Base-by-base conservation (phyloP, 163 green algal species). In the Prototheca wickerhamii region DNA sequence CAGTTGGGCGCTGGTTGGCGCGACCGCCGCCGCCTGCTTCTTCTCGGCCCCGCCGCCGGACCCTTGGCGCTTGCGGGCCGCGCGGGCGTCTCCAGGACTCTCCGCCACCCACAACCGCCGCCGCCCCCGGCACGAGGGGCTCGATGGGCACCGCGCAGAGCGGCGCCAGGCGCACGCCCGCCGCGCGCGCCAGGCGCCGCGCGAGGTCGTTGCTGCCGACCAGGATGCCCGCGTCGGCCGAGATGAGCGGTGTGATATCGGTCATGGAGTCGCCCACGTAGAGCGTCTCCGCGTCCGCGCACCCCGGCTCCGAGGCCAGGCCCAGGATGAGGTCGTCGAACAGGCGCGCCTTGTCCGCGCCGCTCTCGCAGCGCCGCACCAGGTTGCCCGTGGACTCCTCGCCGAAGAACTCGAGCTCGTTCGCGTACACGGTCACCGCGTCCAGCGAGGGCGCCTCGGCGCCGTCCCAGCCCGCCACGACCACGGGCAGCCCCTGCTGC, bases 191-290 rank as follows among this genome's bases (percentile, higher is more conserved):
- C 25, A 89, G 77, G 10, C 65, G 69, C 23, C 73, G 75, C 53
- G 93, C 73, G 20, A 74, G 44, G 30, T 64, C 56, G 70, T 89
- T 90, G 30, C 65, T 25, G 30, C 84, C 82, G n/a, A 95, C 58
- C 28, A 94, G 61, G 37, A 93, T 84, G 42, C 84, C 85, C 15
- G 85, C 63, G 56, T 93, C 81, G 18, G 86, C 84, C 12, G 67
- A 59, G 17, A 94, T 75, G 57, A 94, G 67, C 7, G 88, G 60
- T 12, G 60, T 61, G 26, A 94, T 49, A 71, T 95, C 88, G n/a
- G 80, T 83, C 18, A 76, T 60, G 0, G 84, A 91, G 72, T 95
- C 88, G 0, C 88, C 88, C 2, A 95, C 68, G 68, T 87, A 93
- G 29, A 92, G 79, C 25, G 74, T 53, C 26, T 26, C 44, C 10